A percentile compares a stretch with the other conserved stretches of the same genome.
phyloP scores from a whole-genome alignment of 495 filamentous ascomycete species.

The Penicillium desertorum region DNA sequence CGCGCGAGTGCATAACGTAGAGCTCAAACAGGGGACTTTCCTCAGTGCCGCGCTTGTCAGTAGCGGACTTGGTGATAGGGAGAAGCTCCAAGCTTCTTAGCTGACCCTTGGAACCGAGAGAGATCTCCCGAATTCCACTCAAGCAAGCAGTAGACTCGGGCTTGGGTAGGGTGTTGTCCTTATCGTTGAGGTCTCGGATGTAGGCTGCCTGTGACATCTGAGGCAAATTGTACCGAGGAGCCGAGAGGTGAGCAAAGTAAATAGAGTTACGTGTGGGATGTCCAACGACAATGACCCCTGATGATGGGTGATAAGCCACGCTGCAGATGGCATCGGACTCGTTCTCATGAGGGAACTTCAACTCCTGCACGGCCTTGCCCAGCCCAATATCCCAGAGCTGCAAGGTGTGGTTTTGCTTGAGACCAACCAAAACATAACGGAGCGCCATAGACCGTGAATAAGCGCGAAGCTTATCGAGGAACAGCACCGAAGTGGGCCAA shows the following conservation, averaged over 20 bases:
- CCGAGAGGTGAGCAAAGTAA: constrained; percentile 93
- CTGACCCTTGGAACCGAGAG: constrained; percentile 82
- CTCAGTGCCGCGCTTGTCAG: constrained; percentile 45
- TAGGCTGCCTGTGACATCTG: constrained; percentile 83
- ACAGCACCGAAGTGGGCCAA: constrained; percentile 91
- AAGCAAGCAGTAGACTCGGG: constrained; percentile 94
- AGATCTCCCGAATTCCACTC: constrained; percentile 92
- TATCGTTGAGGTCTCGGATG: constrained; percentile 69
- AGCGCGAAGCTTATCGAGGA: constrained; percentile 91
- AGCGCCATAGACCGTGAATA: constrained; percentile 82
- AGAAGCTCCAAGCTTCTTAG: constrained; percentile 89
- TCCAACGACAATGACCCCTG: constrained; percentile 89
- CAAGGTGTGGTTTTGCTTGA: constrained; percentile 98
- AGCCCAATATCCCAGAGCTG: constrained; percentile 99
- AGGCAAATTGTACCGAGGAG: constrained; percentile 80
- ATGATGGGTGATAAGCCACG: constrained; percentile 83
- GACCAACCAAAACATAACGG: constrained; percentile 92
- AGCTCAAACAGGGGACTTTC: constrained; percentile 79
- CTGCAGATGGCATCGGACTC: constrained; percentile 97
- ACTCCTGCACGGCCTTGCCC: constrained; percentile 90
- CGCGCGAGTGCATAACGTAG: constrained; percentile 95
- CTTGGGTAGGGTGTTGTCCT: constrained; percentile 70
- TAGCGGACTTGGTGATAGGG: constrained; percentile 50
- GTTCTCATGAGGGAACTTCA: constrained; percentile 93
- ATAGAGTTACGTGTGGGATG: constrained; percentile 97